Conservation (phyloP, 2,329 filamentous ascomycete genomes). For the Monosporascus sp. region DNA sequence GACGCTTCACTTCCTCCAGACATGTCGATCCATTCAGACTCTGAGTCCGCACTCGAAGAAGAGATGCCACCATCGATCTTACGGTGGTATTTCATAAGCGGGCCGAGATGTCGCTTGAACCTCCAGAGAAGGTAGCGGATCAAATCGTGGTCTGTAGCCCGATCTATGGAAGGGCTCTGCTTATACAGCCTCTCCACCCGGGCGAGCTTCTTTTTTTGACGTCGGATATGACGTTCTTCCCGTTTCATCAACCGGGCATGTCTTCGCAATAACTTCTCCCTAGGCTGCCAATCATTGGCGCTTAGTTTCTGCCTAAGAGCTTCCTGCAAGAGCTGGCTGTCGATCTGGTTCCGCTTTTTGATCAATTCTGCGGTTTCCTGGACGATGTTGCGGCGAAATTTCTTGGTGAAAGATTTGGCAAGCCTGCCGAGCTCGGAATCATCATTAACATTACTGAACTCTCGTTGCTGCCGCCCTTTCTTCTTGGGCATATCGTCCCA, state of each 20-base stretch:
- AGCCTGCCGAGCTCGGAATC: slow-evolving; percentile 3
- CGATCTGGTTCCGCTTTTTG: slow-evolving; percentile 11
- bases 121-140: slow-evolving; percentile 9
- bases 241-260: slow-evolving; percentile 6
- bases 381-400: slow-evolving; percentile 4
- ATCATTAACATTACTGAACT: neutral
- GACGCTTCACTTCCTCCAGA: neutral
- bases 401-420: slow-evolving; percentile 9
- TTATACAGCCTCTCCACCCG: slow-evolving; percentile 9
- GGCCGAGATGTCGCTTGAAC: slow-evolving; percentile 16
- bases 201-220: slow-evolving; percentile 3
- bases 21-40: neutral
- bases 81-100: slow-evolving; percentile 6
- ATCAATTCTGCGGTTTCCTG: slow-evolving; percentile 13
- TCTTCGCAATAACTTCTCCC: slow-evolving; percentile 9
- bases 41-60: neutral
- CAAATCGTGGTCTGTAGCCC: slow-evolving; percentile 11
- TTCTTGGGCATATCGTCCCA: neutral
- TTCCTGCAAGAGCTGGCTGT: slow-evolving; percentile 10
- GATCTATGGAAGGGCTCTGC: slow-evolving; percentile 7
- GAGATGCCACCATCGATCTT: neutral
- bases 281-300: slow-evolving; percentile 7
- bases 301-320: slow-evolving; percentile 2
- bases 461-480: neutral
- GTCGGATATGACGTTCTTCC: slow-evolving; percentile 11